Conservation (phyloP, 2,329 filamentous ascomycete species). For the Ceratocystis papillata region DNA sequence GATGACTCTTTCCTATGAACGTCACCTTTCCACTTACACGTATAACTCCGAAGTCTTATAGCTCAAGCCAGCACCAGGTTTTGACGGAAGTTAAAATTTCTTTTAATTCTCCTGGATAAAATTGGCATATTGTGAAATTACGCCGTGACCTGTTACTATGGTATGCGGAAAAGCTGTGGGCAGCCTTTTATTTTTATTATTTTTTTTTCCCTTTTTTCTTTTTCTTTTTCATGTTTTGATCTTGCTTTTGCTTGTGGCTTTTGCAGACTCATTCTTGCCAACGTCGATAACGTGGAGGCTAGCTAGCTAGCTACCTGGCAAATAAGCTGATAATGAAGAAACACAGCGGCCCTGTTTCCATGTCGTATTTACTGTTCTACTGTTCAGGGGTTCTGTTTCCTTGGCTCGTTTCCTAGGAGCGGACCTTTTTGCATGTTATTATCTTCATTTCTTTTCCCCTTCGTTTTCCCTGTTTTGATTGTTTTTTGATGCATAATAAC, state of each 20-base stretch:
- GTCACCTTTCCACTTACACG: constrained; percentile 19
- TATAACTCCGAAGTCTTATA: constrained; percentile 17
- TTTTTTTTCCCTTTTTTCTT: neutral
- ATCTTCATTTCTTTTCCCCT: neutral
- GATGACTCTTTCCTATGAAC: constrained; percentile 5
- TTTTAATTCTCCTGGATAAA: neutral
- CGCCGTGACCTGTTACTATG: neutral
- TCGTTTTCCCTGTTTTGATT: neutral
- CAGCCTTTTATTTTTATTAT: neutral
- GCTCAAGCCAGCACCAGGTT: constrained; percentile 5
- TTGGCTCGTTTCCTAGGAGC: neutral
- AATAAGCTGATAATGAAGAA: no score
- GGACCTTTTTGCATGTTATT: no score
- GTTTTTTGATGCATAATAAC: neutral
- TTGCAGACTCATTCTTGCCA: neutral
- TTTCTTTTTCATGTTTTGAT: neutral
- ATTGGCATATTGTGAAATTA: constrained; percentile 5
- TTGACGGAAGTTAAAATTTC: constrained; percentile 10
- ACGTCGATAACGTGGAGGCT: no score
- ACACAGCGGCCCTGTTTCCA: no score
- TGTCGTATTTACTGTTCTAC: no score
- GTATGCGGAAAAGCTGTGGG: neutral
- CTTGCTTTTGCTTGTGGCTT: neutral
- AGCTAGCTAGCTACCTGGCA: no score
- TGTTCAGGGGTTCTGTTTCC: neutral